These are phyloP conservation scores for Penicillium psychrofluorescens DNA, from an alignment of 495 filamentous ascomycete species.

Conservation along the genomic window DNA sequence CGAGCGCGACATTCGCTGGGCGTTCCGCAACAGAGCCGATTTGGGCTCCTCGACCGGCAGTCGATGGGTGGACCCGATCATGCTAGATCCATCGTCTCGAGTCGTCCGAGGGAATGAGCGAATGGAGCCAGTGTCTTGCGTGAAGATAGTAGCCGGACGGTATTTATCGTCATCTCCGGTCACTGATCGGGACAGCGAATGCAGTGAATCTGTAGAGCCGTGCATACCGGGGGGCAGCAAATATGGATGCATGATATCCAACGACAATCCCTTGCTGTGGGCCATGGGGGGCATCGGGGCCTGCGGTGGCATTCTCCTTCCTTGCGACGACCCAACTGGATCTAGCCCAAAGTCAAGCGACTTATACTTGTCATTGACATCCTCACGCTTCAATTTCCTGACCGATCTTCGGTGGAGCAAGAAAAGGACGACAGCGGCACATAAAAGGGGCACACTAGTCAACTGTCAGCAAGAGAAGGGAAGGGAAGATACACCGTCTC, in stretches of 20 bases:
- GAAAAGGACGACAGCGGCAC: constrained; percentile 59
- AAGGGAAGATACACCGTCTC: not conserved
- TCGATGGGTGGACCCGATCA: constrained; percentile 44
- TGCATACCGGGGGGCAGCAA: constrained; percentile 77
- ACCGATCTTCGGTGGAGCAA: constrained; percentile 73
- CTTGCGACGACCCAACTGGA: constrained; percentile 25
- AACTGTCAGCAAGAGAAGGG: constrained; percentile 13
- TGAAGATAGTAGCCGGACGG: constrained; percentile 55
- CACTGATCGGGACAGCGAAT: constrained; percentile 71
- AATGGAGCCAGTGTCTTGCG: constrained; percentile 52
- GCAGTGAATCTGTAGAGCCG: constrained; percentile 73
- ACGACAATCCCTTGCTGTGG: constrained; percentile 66
- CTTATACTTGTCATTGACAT: constrained; percentile 79
- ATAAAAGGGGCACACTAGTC: constrained; percentile 65
- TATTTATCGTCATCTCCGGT: constrained; percentile 75
- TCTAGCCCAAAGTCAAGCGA: constrained; percentile 90
- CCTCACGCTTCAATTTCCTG: constrained; percentile 67
- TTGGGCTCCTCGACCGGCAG: constrained; percentile 48
- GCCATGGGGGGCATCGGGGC: constrained; percentile 16
- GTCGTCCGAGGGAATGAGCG: constrained; percentile 40
- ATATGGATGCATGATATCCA: constrained; percentile 73
- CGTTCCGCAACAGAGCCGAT: constrained; percentile 53
- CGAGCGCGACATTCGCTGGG: constrained; percentile 58
- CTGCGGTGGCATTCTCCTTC: constrained; percentile 33
- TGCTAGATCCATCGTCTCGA: constrained; percentile 56